Conservation (phyloP, 345 rosid species). For the Eucalyptus pauciflora region DNA sequence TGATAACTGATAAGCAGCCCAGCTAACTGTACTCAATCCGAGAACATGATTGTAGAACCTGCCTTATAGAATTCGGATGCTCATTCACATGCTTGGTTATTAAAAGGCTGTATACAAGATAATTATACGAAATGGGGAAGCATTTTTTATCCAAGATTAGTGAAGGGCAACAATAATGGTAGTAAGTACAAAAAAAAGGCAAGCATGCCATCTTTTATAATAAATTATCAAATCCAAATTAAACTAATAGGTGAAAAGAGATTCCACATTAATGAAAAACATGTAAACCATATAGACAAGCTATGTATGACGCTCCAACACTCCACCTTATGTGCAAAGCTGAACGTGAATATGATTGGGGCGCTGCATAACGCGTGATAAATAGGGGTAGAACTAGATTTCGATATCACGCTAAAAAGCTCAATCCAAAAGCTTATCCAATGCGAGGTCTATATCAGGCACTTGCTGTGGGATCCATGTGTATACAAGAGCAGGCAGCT, state of each 20-base stretch:
- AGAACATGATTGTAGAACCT: background rate
- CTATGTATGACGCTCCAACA: background rate
- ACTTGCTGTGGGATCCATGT: too few species aligned
- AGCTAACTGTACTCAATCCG: background rate
- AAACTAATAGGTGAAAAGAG: background rate
- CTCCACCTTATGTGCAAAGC: background rate
- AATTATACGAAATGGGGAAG: background rate
- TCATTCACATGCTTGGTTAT: background rate
- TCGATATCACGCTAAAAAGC: background rate
- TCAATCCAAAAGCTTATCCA: background rate
- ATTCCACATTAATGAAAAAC: background rate
- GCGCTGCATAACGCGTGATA: rapidly evolving
- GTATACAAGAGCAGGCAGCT: too few species aligned
- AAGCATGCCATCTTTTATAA: background rate
- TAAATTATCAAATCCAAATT: background rate
- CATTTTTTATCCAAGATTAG: background rate
- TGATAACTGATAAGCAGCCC: background rate
- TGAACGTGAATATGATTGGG: background rate
- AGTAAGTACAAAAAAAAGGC: background rate
- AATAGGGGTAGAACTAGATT: rapidly evolving
- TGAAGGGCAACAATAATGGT: background rate
- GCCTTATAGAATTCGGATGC: background rate
- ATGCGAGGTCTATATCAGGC: too few species aligned
- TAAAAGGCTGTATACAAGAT: background rate
- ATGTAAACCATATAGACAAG: background rate